Evolutionary conservation across 345 rosid genomes (phyloP), one percentile per base, ranked within the genome.

Genomic region (Moricandia moricandioides): DNA sequence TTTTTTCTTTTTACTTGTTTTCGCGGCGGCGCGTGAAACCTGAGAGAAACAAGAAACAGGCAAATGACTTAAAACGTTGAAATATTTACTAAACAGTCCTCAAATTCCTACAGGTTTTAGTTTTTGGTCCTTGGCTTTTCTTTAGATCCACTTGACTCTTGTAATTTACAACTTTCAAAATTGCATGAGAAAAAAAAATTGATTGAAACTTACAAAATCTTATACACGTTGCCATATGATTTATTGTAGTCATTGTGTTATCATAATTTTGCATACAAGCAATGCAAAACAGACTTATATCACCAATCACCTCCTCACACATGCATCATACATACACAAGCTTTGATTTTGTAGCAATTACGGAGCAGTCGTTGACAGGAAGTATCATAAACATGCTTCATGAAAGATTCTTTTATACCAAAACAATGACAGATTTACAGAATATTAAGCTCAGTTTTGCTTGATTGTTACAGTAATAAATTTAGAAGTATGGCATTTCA

Each of bases 21-120:
- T 29, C 51, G 64, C 77, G 72, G 47, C 68, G 76, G 81, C 68
- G 77, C 77, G 77, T 59, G 57, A n/a, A 63, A 31, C 21, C 31
- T 63, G 65, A 39, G 58, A 17, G 33, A 71, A 58, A n/a, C 47
- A 17, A 62, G 27, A 49, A 49, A 58, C 56, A 26, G 7, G 13
- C 43, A 24, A 4, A 54, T 51, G n/a, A 31, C 33, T 59, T 31
- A 4, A 13, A 67, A 26, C 6, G 55, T 29, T 52, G 6, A 37
- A 18, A 27, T 0, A 8, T 70, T 77, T 55, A 71, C 33, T 2
- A 57, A 71, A 12, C 24, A 71, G 68, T 34, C 80, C 76, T 70
- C 67, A 16, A 2, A 47, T 47, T 65, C 8, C 13, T 24, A 2
- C 0, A 14, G n/a, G 2, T 63, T 77, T 24, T 64, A n/a, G 8